Conservation (phyloP, 2,329 filamentous ascomycete species). For the Graphilbum ipis-grandicollis region DNA sequence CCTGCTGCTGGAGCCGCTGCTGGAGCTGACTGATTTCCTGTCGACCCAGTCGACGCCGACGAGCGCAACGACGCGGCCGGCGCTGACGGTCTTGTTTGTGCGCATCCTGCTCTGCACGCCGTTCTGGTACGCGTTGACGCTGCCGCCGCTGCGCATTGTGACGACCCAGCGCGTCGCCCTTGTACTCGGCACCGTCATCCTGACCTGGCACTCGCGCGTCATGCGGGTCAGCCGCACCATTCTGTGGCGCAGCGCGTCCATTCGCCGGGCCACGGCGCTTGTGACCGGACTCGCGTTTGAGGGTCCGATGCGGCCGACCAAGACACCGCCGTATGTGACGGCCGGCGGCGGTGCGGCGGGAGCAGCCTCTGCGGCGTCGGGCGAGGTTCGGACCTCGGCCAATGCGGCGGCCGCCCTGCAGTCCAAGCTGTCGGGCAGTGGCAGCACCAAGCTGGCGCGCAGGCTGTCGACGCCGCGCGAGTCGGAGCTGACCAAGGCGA, state of each 20-base stretch:
- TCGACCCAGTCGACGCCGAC: conserved; percentile 82
- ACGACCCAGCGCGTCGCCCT: conserved; percentile 73
- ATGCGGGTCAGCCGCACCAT: conserved; percentile 72
- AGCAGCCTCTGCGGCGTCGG: conserved; percentile 4
- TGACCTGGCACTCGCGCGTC: conserved; percentile 86
- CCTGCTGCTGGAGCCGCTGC: conserved; percentile 72
- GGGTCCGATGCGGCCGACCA: conserved; percentile 19
- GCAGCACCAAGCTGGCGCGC: conserved; percentile 11
- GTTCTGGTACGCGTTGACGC: conserved; percentile 67
- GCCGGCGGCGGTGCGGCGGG: conserved; percentile 7
- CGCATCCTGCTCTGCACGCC: conserved; percentile 78
- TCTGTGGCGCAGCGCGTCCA: conserved; percentile 69
- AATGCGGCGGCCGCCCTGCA: conserved; percentile 6
- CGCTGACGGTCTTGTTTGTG: conserved; percentile 76
- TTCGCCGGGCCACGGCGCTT: conserved; percentile 51
- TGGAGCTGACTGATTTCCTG: conserved; percentile 82
- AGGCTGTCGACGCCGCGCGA: conserved; percentile 19
- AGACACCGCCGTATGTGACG: conserved; percentile 11
- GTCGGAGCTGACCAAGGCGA: conserved; percentile 29
- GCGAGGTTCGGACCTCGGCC: background rate
- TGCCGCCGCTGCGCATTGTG: conserved; percentile 63
- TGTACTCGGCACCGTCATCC: conserved; percentile 65
- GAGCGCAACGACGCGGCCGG: conserved; percentile 77
- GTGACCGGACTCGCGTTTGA: conserved; percentile 70
- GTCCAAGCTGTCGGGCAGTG: conserved; percentile 10